Percentiles rank a stretch among this genome's conserved stretches.
Conservation (phyloP, 768 basidiomycete genomes). For the Tulasnella sp. region DNA sequence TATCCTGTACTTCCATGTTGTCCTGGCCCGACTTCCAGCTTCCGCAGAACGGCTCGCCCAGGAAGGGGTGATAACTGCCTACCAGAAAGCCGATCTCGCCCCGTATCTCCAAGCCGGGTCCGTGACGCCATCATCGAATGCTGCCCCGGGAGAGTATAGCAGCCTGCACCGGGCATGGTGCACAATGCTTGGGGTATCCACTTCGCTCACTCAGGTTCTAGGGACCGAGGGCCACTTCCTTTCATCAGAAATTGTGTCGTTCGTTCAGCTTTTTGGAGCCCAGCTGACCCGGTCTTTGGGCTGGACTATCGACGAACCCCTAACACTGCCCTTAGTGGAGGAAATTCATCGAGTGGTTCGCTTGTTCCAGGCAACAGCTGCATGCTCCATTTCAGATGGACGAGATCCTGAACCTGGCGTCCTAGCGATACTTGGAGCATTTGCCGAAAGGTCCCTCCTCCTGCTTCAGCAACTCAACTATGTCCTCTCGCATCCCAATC, state of each 20-base stretch:
- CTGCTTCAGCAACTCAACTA: slow-evolving; percentile 86
- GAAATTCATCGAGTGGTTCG: slow-evolving; percentile 76
- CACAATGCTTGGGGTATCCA: slow-evolving; percentile 70
- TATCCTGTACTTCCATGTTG: slow-evolving; percentile 79
- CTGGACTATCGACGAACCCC: slow-evolving; percentile 72
- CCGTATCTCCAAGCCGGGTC: slow-evolving; percentile 65
- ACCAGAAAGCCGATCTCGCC: slow-evolving; percentile 75
- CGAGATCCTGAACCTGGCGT: slow-evolving; percentile 45
- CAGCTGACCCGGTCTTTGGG: slow-evolving; percentile 70
- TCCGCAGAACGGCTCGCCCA: slow-evolving; percentile 81
- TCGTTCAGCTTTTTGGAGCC: slow-evolving; percentile 75
- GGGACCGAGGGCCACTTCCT: slow-evolving; percentile 63
- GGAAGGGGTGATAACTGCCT: slow-evolving; percentile 71
- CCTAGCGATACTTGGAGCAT: slow-evolving; percentile 50
- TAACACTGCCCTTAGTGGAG: slow-evolving; percentile 69
- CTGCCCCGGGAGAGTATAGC: slow-evolving; percentile 61
- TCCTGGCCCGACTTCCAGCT: slow-evolving; percentile 62
- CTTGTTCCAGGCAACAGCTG: slow-evolving; percentile 67
- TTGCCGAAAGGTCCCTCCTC: slow-evolving; percentile 57
- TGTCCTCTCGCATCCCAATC: slow-evolving; percentile 83
- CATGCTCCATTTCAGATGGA: slow-evolving; percentile 37
- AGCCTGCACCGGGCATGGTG: slow-evolving; percentile 78
- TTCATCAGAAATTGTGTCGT: slow-evolving; percentile 74
- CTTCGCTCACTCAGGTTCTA: slow-evolving; percentile 57
- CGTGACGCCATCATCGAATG: slow-evolving; percentile 62